Evolutionary conservation across 1,284 basidiomycete species (phyloP), one percentile per base, ranked within the genome.

Genomic region (Sporisorium iseilematis-ciliati): DNA sequence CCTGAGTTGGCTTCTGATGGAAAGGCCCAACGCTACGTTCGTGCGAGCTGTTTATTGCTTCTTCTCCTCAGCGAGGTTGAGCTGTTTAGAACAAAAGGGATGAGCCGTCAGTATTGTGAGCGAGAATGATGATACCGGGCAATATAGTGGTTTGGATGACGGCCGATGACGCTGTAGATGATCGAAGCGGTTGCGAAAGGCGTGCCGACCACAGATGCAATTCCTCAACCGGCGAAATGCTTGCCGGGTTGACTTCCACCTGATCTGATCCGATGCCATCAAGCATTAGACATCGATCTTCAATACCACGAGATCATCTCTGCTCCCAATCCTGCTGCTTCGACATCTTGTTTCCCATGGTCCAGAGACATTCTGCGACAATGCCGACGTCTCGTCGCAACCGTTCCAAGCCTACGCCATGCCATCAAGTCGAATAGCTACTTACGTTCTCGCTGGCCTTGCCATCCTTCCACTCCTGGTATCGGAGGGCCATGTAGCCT

Each of bases 401-500:
- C 53, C 21, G 16, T 14, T 48, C 23, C 46, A 14, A 25, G 5
- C 16, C 7, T 11, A 14, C 23, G 40, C 31, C 7, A 42, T 41
- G 50, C 35, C 41, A 23, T 35, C 18, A 8, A 50, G 25, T 8
- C 25, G n/a, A 29, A 40, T 16, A 5, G 20, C 52, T 52, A 75
- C 83, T 77, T 73, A 84, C 84, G 60, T 84, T 77, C 16, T 85
- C 83, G 63, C 81, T 70, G 35, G 81, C 70, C 75, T 84, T 82
- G 59, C 86, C 86, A 35, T 84, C 75, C 77, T 86, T 84, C 86
- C 86, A 87, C 69, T 84, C 81, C 73, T 86, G 86, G 79, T 83
- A 86, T 63, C 85, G 84, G 59, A 87, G 84, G 29, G 82, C 82
- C 76, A 86, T 80, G 65, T 56, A 82, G 49, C 80, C 84, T 51